phyloP scores from a whole-genome alignment of 257 asterid species.

The Solanum habrochaites region DNA sequence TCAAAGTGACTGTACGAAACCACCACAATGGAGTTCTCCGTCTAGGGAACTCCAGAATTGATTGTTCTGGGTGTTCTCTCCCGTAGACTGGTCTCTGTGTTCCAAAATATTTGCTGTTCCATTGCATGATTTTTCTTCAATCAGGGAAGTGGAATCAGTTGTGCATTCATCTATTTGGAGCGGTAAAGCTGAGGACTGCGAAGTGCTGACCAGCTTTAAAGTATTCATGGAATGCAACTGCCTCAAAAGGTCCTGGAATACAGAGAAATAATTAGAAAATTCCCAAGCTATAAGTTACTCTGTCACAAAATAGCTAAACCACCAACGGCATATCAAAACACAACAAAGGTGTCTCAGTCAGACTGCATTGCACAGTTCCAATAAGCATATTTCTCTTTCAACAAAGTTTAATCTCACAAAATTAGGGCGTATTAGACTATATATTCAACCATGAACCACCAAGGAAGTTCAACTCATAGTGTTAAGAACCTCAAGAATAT shows the following conservation, averaged over 20 bases:
- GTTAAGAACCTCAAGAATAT: background rate
- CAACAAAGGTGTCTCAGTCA: background rate
- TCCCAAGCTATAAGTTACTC: background rate
- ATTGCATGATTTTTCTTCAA: slow-evolving; percentile 15
- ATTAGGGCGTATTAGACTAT: background rate
- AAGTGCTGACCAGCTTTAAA: slow-evolving; percentile 30
- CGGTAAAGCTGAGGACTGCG: slow-evolving; percentile 27
- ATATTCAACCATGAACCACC: background rate
- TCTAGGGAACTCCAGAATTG: slow-evolving; percentile 39
- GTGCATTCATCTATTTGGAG: slow-evolving; percentile 20
- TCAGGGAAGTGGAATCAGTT: slow-evolving; percentile 11
- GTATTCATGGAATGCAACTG: slow-evolving; percentile 46
- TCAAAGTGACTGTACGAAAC: slow-evolving; percentile 54
- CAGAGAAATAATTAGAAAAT: background rate
- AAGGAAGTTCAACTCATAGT: background rate
- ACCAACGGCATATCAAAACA: background rate
- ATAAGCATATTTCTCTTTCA: background rate
- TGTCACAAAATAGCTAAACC: background rate
- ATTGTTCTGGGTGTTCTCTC: slow-evolving; percentile 32
- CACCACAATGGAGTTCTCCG: slow-evolving; percentile 48
- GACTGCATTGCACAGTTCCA: background rate
- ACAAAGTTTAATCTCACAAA: background rate
- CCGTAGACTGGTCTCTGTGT: slow-evolving; percentile 6
- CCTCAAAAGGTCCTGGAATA: slow-evolving; percentile 67
- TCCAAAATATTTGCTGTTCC: slow-evolving; percentile 21